A percentile compares a stretch with the other conserved stretches of the same genome.
phyloP scores from a whole-genome alignment of 2,329 filamentous ascomycete genomes.

The Ophiostoma sp. region DNA sequence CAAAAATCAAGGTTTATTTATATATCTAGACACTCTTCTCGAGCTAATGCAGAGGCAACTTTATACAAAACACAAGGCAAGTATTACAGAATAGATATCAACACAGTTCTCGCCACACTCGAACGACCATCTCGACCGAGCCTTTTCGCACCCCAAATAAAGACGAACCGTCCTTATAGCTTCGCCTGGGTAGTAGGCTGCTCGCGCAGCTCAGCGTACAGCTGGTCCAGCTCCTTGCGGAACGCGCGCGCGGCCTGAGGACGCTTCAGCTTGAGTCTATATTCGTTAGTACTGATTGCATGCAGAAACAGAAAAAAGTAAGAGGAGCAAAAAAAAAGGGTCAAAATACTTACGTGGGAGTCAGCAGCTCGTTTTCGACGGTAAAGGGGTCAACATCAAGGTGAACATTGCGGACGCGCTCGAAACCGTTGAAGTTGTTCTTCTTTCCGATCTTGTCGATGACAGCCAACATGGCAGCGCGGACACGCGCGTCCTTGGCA shows the following conservation, averaged over 20 bases:
- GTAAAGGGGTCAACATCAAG: conserved; percentile 85
- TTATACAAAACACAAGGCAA: too few relatives aligned
- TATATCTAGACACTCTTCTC: too few relatives aligned
- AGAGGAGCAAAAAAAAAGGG: conserved; percentile 41
- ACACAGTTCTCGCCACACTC: neutral
- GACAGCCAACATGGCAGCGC: conserved; percentile 68
- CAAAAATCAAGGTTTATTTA: too few relatives aligned
- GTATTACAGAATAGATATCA: neutral
- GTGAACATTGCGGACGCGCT: conserved; percentile 68
- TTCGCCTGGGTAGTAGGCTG: conserved; percentile 39
- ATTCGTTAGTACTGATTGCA: conserved; percentile 28
- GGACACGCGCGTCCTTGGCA: conserved; percentile 62
- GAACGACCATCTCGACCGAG: neutral
- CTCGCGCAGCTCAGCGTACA: conserved; percentile 52
- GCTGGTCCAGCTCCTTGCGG: conserved; percentile 47
- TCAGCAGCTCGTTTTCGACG: conserved; percentile 85
- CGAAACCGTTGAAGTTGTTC: conserved; percentile 87
- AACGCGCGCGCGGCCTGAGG: conserved; percentile 51
- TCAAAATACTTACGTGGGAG: conserved; percentile 58
- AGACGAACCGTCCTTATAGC: conserved; percentile 33
- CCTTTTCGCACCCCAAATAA: neutral
- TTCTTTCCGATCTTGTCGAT: conserved; percentile 72
- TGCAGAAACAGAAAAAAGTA: neutral
- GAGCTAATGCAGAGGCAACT: too few relatives aligned
- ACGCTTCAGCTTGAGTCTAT: conserved; percentile 55